phyloP scores from a whole-genome alignment of 768 basidiomycete genomes.

The Lentinula boryana region DNA sequence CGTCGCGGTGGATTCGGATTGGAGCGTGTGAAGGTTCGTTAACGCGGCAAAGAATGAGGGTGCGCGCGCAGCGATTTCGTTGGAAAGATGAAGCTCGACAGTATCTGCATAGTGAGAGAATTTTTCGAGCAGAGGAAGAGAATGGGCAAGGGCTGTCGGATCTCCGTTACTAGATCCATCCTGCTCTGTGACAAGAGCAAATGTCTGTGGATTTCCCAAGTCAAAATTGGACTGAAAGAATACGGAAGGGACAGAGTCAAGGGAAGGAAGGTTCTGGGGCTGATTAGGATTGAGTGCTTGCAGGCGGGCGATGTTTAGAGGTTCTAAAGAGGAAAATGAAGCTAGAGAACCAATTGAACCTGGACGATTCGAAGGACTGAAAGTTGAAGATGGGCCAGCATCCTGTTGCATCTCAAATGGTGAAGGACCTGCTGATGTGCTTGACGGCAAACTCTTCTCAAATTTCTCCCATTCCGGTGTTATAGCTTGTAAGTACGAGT shows the following conservation, averaged over 20 bases:
- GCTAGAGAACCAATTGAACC: constrained; percentile 7
- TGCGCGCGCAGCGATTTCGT: constrained; percentile 86
- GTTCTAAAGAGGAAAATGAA: constrained; percentile 6
- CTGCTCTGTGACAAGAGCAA: constrained; percentile 69
- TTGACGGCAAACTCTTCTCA: constrained; percentile 21
- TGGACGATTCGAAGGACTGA: constrained; percentile 18
- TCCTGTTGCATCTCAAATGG: constrained; percentile 36
- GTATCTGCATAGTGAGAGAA: constrained; percentile 91
- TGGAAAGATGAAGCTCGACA: constrained; percentile 89
- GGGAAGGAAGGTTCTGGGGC: constrained; percentile 52
- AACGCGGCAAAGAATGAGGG: constrained; percentile 96
- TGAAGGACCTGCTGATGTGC: constrained; percentile 12
- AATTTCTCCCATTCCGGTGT: constrained; percentile 75
- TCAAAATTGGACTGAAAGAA: constrained; percentile 81
- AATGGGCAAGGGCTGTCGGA: constrained; percentile 57
- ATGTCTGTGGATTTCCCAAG: constrained; percentile 74
- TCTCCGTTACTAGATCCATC: constrained; percentile 36
- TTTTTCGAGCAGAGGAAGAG: constrained; percentile 77
- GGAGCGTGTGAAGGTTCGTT: constrained; percentile 88
- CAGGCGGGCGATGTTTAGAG: constrained; percentile 1
- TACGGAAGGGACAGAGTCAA: constrained; percentile 70
- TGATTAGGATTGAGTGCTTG: constrained; percentile 21
- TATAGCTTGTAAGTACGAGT: constrained; percentile 70
- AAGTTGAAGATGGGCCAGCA: constrained; percentile 25
- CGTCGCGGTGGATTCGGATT: constrained; percentile 82